Evolutionary conservation across 768 basidiomycete genomes (phyloP).

Genomic region (Suillus brevipes): DNA sequence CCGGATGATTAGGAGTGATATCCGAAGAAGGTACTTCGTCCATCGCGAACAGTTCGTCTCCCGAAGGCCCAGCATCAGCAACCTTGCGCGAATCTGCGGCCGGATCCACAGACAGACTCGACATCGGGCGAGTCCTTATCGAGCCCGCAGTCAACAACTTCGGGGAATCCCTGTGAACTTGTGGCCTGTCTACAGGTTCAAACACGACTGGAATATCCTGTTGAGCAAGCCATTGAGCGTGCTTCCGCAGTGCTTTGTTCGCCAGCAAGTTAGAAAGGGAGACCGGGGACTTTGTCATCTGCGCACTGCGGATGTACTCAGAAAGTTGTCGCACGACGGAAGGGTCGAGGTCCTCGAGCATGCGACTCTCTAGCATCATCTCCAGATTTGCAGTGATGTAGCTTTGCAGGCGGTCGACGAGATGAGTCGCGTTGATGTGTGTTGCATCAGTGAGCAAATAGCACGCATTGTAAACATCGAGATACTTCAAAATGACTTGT

Average conservation of each 20-base stretch:
- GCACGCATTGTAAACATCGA: constrained; percentile 74
- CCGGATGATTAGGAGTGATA: constrained; percentile 18
- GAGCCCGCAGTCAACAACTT: constrained; percentile 34
- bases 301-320: constrained; percentile 53
- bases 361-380: constrained; percentile 73
- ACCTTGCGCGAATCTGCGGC: constrained; percentile 6
- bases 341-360: constrained; percentile 74
- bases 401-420: constrained; percentile 69
- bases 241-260: constrained; percentile 54
- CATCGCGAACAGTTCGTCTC: constrained; percentile 82
- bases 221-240: constrained; percentile 67
- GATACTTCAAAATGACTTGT: constrained; percentile 61
- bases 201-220: constrained; percentile 70
- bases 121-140: constrained; percentile 18
- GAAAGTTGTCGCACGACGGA: constrained; percentile 70
- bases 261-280: constrained; percentile 57
- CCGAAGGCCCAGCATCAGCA: constrained; percentile 23
- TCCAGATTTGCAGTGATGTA: constrained; percentile 88
- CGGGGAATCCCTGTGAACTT: constrained; percentile 26
- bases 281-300: constrained; percentile 65
- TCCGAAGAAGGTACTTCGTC: constrained; percentile 53
- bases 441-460: constrained; percentile 81
- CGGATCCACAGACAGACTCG: constrained; percentile 29
- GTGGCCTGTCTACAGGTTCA: constrained; percentile 31
- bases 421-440: constrained; percentile 67